These are phyloP conservation scores for Euphrasia confusa DNA, from an alignment of 257 asterid species.

Conservation along the genomic window DNA sequence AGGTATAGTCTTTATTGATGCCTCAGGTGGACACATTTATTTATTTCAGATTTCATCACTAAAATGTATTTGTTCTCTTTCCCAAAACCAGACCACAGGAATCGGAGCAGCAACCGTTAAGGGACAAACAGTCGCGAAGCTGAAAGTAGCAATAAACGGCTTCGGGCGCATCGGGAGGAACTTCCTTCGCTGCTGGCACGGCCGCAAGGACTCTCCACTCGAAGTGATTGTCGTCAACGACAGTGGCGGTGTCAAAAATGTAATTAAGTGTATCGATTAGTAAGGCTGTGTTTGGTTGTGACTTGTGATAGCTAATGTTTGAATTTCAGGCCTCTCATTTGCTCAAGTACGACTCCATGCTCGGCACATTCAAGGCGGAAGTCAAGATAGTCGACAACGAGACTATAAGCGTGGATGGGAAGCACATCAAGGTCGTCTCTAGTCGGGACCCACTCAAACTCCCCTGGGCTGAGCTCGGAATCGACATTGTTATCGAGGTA, in stretches of 20 bases:
- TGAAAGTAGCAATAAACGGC: constrained; percentile 88
- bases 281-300: too few relatives aligned
- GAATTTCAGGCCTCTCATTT: constrained; percentile 70
- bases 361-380: constrained; percentile 81
- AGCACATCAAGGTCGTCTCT: constrained; percentile 59
- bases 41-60: too few relatives aligned
- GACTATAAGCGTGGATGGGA: constrained; percentile 68
- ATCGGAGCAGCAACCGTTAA: constrained; percentile 42
- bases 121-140: constrained; percentile 67
- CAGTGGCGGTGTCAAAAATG: constrained; percentile 73
- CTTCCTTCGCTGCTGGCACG: constrained; percentile 95
- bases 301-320: background rate
- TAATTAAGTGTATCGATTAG: background rate
- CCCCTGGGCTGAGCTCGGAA: constrained; percentile 68
- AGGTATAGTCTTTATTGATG: constrained; percentile 33
- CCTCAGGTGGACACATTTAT: background rate
- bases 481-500: constrained; percentile 75
- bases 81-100: constrained; percentile 30
- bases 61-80: too few relatives aligned
- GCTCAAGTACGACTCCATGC: constrained; percentile 91
- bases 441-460: constrained; percentile 55
- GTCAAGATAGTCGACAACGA: constrained; percentile 66
- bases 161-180: constrained; percentile 93
- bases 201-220: constrained; percentile 84
- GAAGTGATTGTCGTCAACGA: constrained; percentile 81